Conservation (phyloP, 177 flowering plant genomes). For the Vitis hybrid region DNA sequence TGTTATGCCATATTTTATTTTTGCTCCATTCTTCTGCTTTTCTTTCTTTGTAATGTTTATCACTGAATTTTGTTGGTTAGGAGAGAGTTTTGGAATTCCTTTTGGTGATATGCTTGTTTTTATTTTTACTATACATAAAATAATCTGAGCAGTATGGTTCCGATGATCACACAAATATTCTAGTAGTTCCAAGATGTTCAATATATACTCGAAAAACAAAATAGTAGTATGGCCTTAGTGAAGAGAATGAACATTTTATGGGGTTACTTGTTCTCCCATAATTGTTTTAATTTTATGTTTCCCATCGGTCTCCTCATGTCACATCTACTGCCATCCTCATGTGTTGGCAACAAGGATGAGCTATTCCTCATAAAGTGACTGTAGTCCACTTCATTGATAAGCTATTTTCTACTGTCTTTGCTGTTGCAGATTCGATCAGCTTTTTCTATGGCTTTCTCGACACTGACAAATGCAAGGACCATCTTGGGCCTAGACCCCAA, state of each 20-base stretch:
- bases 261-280: too few species aligned
- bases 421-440: conserved; percentile 79
- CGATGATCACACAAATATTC: too few species aligned
- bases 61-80: neutral
- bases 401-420: neutral
- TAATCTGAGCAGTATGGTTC: too few species aligned
- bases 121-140: too few species aligned
- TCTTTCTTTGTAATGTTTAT: neutral
- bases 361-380: neutral
- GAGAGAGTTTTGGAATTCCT: neutral
- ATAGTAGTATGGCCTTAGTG: too few species aligned
- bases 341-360: neutral
- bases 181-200: too few species aligned
- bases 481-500: conserved; percentile 65
- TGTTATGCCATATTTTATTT: conserved; percentile 11
- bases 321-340: neutral
- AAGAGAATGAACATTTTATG: too few species aligned
- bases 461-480: conserved; percentile 64
- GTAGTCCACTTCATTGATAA: neutral
- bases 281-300: too few species aligned
- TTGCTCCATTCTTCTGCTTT: neutral
- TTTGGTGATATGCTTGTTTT: neutral
- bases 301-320: neutral
- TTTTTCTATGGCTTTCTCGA: conserved; percentile 75
- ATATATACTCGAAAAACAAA: too few species aligned